phyloP scores from a whole-genome alignment of 768 basidiomycete species.

The Suillus subluteus region DNA sequence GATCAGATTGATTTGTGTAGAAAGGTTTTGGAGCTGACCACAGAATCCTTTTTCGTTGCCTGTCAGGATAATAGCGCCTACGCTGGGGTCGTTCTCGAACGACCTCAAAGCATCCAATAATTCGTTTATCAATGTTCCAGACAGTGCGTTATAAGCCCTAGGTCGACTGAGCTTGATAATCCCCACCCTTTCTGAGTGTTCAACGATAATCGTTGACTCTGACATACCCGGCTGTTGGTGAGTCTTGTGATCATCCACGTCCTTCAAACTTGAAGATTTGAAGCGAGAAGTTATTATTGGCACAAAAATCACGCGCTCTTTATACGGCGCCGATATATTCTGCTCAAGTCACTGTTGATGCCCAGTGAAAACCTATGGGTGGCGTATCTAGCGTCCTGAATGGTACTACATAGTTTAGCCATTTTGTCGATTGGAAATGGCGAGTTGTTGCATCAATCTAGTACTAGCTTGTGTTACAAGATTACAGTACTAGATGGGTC shows the following conservation, averaged over 20 bases:
- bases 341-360: no score
- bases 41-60: constrained; percentile 84
- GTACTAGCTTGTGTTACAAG: no score
- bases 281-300: constrained; percentile 5
- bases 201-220: constrained; percentile 26
- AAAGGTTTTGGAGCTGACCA: constrained; percentile 15
- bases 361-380: no score
- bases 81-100: constrained; percentile 66
- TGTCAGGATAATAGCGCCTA: constrained; percentile 90
- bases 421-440: no score
- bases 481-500: no score
- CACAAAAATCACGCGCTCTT: background rate
- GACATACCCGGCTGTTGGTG: constrained; percentile 20
- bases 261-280: background rate
- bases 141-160: constrained; percentile 85
- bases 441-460: no score
- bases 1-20: background rate
- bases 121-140: constrained; percentile 74
- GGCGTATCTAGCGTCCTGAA: no score
- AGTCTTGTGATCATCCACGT: background rate
- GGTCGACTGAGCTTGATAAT: constrained; percentile 86
- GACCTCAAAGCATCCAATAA: constrained; percentile 73
- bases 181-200: constrained; percentile 28
- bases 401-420: no score
- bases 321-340: background rate